phyloP scores from a whole-genome alignment of 805 yeast species.

The Kodamaea leandrae region DNA sequence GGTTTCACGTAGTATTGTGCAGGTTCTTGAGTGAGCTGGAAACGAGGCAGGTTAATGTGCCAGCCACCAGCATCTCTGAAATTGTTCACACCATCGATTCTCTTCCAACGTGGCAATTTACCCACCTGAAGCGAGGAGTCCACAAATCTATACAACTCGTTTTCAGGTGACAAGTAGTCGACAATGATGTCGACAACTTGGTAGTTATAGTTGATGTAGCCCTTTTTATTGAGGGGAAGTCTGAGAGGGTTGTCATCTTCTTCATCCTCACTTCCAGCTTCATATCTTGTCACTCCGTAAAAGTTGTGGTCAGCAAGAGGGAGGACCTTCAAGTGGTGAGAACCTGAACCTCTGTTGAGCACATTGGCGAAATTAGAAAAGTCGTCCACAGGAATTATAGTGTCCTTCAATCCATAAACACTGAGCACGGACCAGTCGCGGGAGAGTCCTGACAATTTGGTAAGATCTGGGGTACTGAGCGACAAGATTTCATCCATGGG shows the following conservation, averaged over 20 bases:
- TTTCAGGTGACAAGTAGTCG: constrained; percentile 46
- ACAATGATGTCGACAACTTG: constrained; percentile 49
- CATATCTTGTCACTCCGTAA: constrained; percentile 49
- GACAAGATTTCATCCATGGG: constrained; percentile 51
- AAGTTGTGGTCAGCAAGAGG: constrained; percentile 80
- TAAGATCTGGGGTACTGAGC: constrained; percentile 48
- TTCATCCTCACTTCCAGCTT: constrained; percentile 30
- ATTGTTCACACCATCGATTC: constrained; percentile 65
- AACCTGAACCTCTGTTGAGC: constrained; percentile 49
- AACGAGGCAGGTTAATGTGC: constrained; percentile 37
- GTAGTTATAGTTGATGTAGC: constrained; percentile 55
- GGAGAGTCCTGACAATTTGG: constrained; percentile 40
- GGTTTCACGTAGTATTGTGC: constrained; percentile 45
- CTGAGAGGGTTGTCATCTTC: constrained; percentile 28
- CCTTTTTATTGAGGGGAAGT: constrained; percentile 45
- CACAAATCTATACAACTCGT: constrained; percentile 55
- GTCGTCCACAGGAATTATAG: constrained; percentile 63
- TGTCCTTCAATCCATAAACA: constrained; percentile 69
- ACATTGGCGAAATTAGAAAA: constrained; percentile 55
- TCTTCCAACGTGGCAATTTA: constrained; percentile 54
- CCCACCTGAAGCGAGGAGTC: constrained; percentile 34
- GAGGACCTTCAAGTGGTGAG: constrained; percentile 54
- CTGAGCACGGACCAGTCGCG: constrained; percentile 54
- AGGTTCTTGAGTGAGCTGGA: constrained; percentile 9
- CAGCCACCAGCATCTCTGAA: constrained; percentile 85